Conservation (phyloP, 352 stramenopile genomes). For the Blastocystis sp. region DNA sequence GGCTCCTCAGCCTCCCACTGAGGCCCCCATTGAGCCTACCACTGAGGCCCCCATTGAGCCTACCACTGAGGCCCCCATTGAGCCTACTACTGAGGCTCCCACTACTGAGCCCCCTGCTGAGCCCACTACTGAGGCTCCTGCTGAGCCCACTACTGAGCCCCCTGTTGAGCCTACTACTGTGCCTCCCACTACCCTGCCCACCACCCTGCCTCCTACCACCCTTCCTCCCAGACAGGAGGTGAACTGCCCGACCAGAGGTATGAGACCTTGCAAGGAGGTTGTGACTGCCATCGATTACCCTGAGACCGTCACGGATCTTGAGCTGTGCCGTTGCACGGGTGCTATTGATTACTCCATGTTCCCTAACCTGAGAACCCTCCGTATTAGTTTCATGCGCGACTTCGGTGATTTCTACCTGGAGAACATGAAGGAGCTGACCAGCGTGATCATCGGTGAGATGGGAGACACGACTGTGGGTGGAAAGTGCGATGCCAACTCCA, state of each 20-base stretch:
- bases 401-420: background rate
- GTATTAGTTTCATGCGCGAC: background rate
- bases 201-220: background rate
- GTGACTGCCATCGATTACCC: background rate
- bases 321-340: background rate
- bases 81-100: background rate
- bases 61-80: slow-evolving; percentile 7
- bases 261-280: background rate
- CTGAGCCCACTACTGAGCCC: background rate
- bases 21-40: background rate
- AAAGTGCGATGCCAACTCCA: background rate
- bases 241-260: background rate
- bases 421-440: background rate
- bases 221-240: background rate
- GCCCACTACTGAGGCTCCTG: background rate
- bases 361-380: background rate
- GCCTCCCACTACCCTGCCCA: background rate
- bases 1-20: slow-evolving; percentile 20
- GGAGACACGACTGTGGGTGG: background rate
- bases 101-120: background rate
- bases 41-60: background rate
- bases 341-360: background rate
- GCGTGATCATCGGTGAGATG: background rate
- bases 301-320: background rate
- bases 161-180: background rate